phyloP scores from a whole-genome alignment of 106 monocot species.

The Acanthochlamys bracteata region DNA sequence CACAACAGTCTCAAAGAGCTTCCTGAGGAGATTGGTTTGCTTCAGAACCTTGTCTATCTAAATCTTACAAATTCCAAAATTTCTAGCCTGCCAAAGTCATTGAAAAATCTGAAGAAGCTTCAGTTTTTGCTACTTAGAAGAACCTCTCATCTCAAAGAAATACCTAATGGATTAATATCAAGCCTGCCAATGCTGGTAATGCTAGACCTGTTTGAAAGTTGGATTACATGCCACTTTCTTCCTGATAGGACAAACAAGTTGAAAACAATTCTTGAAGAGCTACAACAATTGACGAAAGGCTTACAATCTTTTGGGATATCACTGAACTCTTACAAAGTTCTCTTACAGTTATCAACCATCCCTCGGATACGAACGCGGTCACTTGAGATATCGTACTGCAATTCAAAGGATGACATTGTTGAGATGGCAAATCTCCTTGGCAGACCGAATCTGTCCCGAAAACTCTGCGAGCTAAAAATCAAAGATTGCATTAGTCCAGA shows the following conservation, averaged over 20 bases:
- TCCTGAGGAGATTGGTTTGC: conserved; percentile 7
- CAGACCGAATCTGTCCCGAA: neutral
- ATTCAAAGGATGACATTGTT: neutral
- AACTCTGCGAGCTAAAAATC: neutral
- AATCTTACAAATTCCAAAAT: conserved; percentile 7
- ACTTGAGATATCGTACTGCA: neutral
- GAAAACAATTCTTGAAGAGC: neutral
- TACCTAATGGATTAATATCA: no score
- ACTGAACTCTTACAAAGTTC: neutral
- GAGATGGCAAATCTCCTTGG: neutral
- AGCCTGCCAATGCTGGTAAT: conserved; percentile 4
- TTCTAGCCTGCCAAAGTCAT: conserved; percentile 2
- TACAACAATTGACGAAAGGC: neutral
- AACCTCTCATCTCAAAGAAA: conserved; percentile 1
- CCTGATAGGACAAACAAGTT: neutral
- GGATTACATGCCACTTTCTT: no score
- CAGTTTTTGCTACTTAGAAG: neutral
- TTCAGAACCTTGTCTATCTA: conserved; percentile 14
- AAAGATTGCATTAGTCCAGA: neutral
- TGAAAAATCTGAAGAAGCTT: conserved; percentile 1
- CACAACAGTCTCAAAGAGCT: conserved; percentile 5
- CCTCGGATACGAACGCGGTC: neutral
- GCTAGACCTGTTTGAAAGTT: neutral
- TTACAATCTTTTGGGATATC: neutral
- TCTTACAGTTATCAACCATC: neutral